These are phyloP conservation scores for Neurospora intermedia DNA, from an alignment of 495 filamentous ascomycete species.

Conservation along the genomic window DNA sequence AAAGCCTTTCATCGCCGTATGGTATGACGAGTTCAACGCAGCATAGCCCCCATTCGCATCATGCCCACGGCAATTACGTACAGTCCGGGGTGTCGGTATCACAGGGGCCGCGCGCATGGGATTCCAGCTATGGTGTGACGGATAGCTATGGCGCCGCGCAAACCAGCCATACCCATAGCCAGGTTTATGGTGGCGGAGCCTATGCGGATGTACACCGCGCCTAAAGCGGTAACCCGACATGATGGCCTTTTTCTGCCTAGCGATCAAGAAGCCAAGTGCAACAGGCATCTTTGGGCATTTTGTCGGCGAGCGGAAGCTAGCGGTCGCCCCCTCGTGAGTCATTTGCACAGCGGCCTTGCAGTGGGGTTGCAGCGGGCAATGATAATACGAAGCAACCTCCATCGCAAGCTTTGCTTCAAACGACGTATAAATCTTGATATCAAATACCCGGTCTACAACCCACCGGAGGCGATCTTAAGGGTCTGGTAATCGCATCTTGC, in stretches of 20 bases:
- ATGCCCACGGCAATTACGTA: constrained; percentile 17
- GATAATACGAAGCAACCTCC: neutral
- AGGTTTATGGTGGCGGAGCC: constrained; percentile 29
- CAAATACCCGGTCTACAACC: neutral
- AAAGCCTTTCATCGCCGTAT: constrained; percentile 20
- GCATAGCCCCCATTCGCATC: constrained; percentile 19
- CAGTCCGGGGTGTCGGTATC: constrained; percentile 16
- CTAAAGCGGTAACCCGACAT: constrained; percentile 11
- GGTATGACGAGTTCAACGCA: constrained; percentile 20
- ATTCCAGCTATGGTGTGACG: constrained; percentile 22
- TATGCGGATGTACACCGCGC: constrained; percentile 34
- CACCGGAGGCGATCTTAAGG: neutral
- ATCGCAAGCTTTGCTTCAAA: neutral
- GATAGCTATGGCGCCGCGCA: constrained; percentile 25
- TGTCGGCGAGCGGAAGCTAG: neutral
- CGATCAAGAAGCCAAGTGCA: neutral
- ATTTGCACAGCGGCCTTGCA: neutral
- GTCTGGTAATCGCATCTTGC: neutral
- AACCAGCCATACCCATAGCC: constrained; percentile 22
- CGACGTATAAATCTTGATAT: neutral
- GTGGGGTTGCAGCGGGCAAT: neutral
- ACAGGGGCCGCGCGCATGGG: constrained; percentile 21
- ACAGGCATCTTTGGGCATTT: neutral
- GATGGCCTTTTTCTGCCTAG: neutral
- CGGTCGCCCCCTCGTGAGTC: neutral